Base-by-base conservation (phyloP, 345 rosid species). In the Salix viminalis region DNA sequence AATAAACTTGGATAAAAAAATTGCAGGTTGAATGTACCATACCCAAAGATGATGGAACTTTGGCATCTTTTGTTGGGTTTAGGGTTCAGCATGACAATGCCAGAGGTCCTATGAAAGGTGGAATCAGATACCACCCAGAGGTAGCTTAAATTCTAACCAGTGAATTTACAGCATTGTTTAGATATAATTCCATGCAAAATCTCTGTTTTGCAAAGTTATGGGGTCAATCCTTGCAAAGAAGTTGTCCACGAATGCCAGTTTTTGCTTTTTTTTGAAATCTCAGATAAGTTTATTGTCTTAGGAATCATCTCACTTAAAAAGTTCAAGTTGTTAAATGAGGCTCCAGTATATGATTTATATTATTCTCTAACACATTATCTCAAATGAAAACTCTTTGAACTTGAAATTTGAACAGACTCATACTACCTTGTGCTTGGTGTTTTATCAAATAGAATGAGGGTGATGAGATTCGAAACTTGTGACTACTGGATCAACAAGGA, bases 21-120 rank as follows among this genome's bases (percentile, higher is more conserved):
- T 65, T 83, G 81, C 85, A 95, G 99, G 99, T 92, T 65, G 99
- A 96, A 77, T 93, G 98, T 68, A 91, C 98, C 71, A 93, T 96
- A 65, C 97, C 97, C 2, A 93, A 89, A 83, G 99, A 93, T 23
- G 95, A 96, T 76, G 99, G 99, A 5, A 89, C 89, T 37, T 82
- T 96, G 84, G 94, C 93, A 46, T 86, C 98, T 44, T 96, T 84
- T 86, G 95, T 96, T 76, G 99, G 98, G 70, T 93, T 96, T 80
- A 87, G 97, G 77, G 85, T 96, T 81, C 99, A 96, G 75, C 99
- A 93, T 70, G 99, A 96, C 86, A 96, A 96, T 88, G 95, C 97
- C 32, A 87, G 99, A 78, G 99, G 99, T 65, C 99, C 99, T 39
- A 93, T 93, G 99, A 96, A 96, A 78, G 99, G 99, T 74, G 99